These are phyloP conservation scores for Chaetomium sp. DNA, from an alignment of 2,329 filamentous ascomycete genomes.

Conservation along the genomic window DNA sequence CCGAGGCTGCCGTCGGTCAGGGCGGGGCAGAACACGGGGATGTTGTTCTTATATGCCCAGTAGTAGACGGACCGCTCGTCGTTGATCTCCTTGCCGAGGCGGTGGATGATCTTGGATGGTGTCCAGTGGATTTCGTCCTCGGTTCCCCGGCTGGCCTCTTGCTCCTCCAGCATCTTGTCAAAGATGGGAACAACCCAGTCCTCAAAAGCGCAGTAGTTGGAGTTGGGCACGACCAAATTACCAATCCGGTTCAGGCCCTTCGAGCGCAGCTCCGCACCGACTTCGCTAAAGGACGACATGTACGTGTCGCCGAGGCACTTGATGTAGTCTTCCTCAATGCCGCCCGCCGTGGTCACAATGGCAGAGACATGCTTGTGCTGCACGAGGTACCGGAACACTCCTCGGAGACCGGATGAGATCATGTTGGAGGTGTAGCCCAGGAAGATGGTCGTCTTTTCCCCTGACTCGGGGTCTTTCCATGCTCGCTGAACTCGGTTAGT, in stretches of 20 bases:
- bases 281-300: constrained; percentile 79
- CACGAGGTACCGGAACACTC: constrained; percentile 88
- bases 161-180: constrained; percentile 91
- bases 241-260: constrained; percentile 95
- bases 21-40: constrained; percentile 95
- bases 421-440: constrained; percentile 97
- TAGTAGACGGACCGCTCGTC: constrained; percentile 91
- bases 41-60: constrained; percentile 96
- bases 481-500: constrained; percentile 54
- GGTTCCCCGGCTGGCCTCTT: constrained; percentile 74
- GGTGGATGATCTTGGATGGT: constrained; percentile 85
- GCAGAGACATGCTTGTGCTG: constrained; percentile 90
- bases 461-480: constrained; percentile 79
- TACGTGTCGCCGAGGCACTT: constrained; percentile 96
- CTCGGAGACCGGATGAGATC: constrained; percentile 91
- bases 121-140: constrained; percentile 84
- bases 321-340: constrained; percentile 96
- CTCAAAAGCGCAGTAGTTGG: constrained; percentile 96
- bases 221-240: constrained; percentile 93
- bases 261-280: constrained; percentile 74
- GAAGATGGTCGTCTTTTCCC: constrained; percentile 86
- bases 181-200: constrained; percentile 97
- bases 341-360: constrained; percentile 93
- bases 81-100: constrained; percentile 91
- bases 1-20: constrained; percentile 93